Base-by-base conservation (phyloP, 2,329 filamentous ascomycete genomes). In the Chaetomium olivaceum region DNA sequence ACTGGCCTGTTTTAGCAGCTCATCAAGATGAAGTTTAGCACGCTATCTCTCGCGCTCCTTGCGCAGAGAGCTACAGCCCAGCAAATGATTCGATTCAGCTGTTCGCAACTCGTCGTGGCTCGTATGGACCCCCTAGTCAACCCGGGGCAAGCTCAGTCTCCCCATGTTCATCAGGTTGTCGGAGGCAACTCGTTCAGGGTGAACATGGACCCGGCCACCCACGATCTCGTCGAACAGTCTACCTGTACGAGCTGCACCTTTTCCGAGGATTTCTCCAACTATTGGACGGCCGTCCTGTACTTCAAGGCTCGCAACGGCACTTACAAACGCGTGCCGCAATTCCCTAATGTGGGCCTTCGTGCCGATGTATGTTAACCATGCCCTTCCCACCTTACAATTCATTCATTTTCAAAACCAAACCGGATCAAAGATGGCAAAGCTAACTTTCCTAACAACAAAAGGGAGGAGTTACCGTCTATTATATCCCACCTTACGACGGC, bases 1-100 rank as follows among this genome's bases (percentile, higher is more conserved):
- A 36, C 1, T 36, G 3, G 9, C 9, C 11, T 36, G n/a, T 31
- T n/a, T 21, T 31, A 16, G 21, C 21, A 52, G 12, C 52, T 56
- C 21, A 48, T 21, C 48, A 67, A 50, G 31, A 70, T 68, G 68
- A 61, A 68, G 58, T 60, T 4, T 11, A 68, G 56, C 16, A 9
- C 58, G 61, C 23, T 63, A 1, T 29, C 59, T 23, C 27, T 67
- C 21, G 67, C 61, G 50, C 66, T 70, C 12, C 61, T 68, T 31
- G 67, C 62, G 36, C 66, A 66, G 7, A 59, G 27, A 5, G 60
- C 55, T 25, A 14, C 63, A 8, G 69, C 63, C 4, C 69, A 43
- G 72, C 72, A 2, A 62, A 72, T 72, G 71, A 66, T 75, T 25
- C 74, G 74, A 6, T 75, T 75, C 63, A 69, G 72, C 58, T 75